Evolutionary conservation across 1,139 yeast species (phyloP).

Genomic region (Yamadazyma membranifaciens): DNA sequence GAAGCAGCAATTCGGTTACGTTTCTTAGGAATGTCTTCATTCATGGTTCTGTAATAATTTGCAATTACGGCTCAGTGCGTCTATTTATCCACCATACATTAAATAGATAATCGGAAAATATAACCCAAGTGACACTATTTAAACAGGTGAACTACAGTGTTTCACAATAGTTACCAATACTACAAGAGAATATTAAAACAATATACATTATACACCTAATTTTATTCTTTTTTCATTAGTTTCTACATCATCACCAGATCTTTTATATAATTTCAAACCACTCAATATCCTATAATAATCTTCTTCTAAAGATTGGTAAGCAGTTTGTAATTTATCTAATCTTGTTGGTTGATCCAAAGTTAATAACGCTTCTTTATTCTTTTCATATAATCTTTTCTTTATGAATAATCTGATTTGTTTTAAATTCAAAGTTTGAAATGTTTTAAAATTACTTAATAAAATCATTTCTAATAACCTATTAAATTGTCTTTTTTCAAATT

Average conservation of each 20-base stretch:
- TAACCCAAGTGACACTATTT: no score
- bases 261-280: conserved; percentile 26
- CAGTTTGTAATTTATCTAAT: conserved; percentile 71
- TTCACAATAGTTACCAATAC: no score
- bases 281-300: conserved; percentile 63
- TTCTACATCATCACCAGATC: conserved; percentile 10
- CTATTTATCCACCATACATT: no score
- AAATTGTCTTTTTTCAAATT: conserved; percentile 78
- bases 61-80: no score
- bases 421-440: conserved; percentile 24
- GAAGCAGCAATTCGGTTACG: conserved; percentile 8
- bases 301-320: conserved; percentile 64
- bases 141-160: no score
- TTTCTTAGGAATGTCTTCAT: neutral
- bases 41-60: no score
- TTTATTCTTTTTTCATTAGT: conserved; percentile 10
- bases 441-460: conserved; percentile 45
- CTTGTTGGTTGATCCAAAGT: conserved; percentile 63
- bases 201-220: conserved; percentile 3
- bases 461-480: conserved; percentile 76
- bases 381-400: conserved; percentile 68
- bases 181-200: no score
- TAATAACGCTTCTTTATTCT: conserved; percentile 74
- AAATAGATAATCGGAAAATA: no score
- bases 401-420: conserved; percentile 57